These are phyloP conservation scores for Fonsecaea pedrosoi DNA, from an alignment of 2,329 filamentous ascomycete genomes.

Conservation along the genomic window DNA sequence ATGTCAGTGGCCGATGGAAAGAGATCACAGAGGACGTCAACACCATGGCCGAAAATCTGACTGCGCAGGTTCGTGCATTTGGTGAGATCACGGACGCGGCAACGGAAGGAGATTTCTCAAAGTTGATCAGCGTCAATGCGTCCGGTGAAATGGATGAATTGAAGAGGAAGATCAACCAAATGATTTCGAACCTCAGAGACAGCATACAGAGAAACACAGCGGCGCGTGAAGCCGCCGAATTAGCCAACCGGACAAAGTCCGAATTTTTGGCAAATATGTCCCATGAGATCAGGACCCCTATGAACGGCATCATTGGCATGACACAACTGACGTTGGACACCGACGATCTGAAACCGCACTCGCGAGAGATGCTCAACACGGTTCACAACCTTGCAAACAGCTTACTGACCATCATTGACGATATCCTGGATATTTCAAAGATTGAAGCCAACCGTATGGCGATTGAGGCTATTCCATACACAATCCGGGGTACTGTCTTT, in stretches of 20 bases:
- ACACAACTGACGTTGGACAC: constrained; percentile 95
- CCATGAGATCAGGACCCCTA: constrained; percentile 95
- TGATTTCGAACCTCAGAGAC: constrained; percentile 94
- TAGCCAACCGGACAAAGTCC: constrained; percentile 97
- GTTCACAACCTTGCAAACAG: constrained; percentile 97
- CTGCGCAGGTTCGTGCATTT: constrained; percentile 95
- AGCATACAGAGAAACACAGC: constrained; percentile 97
- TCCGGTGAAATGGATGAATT: constrained; percentile 99
- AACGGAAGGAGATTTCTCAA: constrained; percentile 95
- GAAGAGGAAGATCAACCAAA: constrained; percentile 99
- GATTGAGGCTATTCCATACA: constrained; percentile 97
- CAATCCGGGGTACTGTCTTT: constrained; percentile 91
- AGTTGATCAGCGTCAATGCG: constrained; percentile 94
- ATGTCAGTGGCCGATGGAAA: constrained; percentile 93
- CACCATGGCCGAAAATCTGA: constrained; percentile 86
- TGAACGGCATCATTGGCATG: constrained; percentile 99
- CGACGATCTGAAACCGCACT: constrained; percentile 90
- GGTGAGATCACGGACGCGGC: constrained; percentile 98
- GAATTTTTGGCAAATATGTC: constrained; percentile 99
- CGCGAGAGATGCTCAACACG: constrained; percentile 97
- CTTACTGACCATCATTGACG: constrained; percentile 93
- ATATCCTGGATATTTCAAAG: constrained; percentile 72
- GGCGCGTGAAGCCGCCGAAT: constrained; percentile 91
- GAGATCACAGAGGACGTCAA: constrained; percentile 98
- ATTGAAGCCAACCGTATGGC: constrained; percentile 98